phyloP scores from a whole-genome alignment of 495 filamentous ascomycete species.

The Cercophora samala region DNA sequence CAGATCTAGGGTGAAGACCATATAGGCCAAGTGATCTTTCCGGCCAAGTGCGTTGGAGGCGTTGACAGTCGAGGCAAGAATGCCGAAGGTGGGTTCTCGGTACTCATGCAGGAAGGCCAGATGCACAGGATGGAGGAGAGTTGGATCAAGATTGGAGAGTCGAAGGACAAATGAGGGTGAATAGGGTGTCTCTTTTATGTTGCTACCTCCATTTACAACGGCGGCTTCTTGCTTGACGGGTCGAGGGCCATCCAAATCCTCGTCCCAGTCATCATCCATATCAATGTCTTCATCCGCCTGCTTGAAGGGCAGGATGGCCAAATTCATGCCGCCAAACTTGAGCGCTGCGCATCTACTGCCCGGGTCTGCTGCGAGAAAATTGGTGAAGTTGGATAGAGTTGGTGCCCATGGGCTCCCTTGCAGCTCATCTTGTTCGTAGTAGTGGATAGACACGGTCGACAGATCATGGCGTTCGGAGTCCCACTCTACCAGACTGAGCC shows the following conservation, averaged over 20 bases:
- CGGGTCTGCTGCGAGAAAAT: slow-evolving; percentile 82
- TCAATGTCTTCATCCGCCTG: slow-evolving; percentile 83
- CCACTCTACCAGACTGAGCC: slow-evolving; percentile 91
- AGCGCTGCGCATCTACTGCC: slow-evolving; percentile 88
- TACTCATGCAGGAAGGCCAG: slow-evolving; percentile 95
- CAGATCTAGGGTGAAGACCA: slow-evolving; percentile 91
- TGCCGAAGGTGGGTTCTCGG: slow-evolving; percentile 93
- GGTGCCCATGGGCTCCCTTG: slow-evolving; percentile 70
- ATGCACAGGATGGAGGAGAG: slow-evolving; percentile 80
- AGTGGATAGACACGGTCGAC: slow-evolving; percentile 89
- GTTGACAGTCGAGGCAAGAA: slow-evolving; percentile 70
- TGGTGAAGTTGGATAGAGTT: slow-evolving; percentile 64
- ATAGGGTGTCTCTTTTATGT: slow-evolving; percentile 69
- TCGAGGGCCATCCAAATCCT: slow-evolving; percentile 63
- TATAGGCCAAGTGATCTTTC: slow-evolving; percentile 81
- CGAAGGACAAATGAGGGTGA: slow-evolving; percentile 86
- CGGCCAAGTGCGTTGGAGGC: slow-evolving; percentile 75
- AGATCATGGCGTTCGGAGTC: slow-evolving; percentile 74
- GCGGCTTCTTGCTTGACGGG: slow-evolving; percentile 42
- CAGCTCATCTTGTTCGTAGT: slow-evolving; percentile 92
- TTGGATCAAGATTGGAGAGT: slow-evolving; percentile 80
- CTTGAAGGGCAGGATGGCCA: slow-evolving; percentile 92
- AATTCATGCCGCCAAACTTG: slow-evolving; percentile 82
- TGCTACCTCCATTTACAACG: slow-evolving; percentile 53
- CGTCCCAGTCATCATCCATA: slow-evolving; percentile 85